These are phyloP conservation scores for Candida sojae DNA, from an alignment of 1,139 yeast genomes.

Conservation along the genomic window DNA sequence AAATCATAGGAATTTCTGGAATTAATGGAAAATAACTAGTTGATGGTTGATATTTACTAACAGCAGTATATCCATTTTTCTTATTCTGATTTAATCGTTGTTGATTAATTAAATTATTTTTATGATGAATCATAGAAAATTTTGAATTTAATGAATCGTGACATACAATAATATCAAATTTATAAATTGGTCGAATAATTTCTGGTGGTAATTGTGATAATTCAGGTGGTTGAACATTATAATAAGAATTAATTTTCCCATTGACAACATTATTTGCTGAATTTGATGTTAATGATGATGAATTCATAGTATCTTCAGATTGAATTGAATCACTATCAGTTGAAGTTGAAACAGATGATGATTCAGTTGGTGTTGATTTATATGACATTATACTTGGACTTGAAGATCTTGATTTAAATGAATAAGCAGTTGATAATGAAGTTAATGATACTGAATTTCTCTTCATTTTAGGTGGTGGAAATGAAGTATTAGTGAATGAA, in stretches of 20 bases:
- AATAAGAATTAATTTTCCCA: slow-evolving; percentile 1
- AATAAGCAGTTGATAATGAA: slow-evolving; percentile 39
- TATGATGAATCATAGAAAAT: slow-evolving; percentile 21
- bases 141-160: slow-evolving; percentile 44
- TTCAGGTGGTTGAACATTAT: slow-evolving; percentile 44
- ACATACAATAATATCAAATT: slow-evolving; percentile 49
- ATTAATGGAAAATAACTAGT: slow-evolving; percentile 18
- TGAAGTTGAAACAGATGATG: slow-evolving; percentile 29
- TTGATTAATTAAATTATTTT: slow-evolving; percentile 10
- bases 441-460: slow-evolving; percentile 40
- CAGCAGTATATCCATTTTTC: slow-evolving; percentile 4
- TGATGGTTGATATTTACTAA: not conserved
- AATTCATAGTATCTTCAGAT: slow-evolving; percentile 12
- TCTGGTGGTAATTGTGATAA: slow-evolving; percentile 47
- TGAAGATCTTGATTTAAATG: slow-evolving; percentile 39
- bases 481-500: not conserved
- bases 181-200: slow-evolving; percentile 45
- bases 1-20: slow-evolving; percentile 38
- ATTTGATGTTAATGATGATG: slow-evolving; percentile 1
- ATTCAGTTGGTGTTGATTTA: slow-evolving; percentile 42
- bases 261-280: not conserved
- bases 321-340: slow-evolving; percentile 29
- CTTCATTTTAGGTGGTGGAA: slow-evolving; percentile 10
- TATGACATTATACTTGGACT: slow-evolving; percentile 48
- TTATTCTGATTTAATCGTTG: slow-evolving; percentile 3